These are phyloP conservation scores for Triglochin maritima DNA, from an alignment of 106 monocot genomes.

Conservation along the genomic window DNA sequence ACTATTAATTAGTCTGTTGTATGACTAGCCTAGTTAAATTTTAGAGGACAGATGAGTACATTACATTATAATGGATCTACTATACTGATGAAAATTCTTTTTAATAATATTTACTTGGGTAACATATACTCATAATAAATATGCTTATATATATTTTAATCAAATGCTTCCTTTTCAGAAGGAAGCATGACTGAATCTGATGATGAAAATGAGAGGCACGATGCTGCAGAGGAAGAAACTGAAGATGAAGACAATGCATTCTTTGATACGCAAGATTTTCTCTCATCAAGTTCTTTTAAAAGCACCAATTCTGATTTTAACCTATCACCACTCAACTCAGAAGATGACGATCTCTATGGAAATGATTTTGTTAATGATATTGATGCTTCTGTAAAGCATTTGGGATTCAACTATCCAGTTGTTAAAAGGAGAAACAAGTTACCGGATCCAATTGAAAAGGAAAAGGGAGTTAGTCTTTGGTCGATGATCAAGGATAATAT, in stretches of 20 bases:
- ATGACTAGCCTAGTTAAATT: no score
- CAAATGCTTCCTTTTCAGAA: constrained; percentile 20
- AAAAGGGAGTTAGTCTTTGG: constrained; percentile 87
- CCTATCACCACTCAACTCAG: constrained; percentile 15
- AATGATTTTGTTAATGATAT: neutral
- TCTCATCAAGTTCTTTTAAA: constrained; percentile 77
- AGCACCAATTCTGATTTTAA: constrained; percentile 57
- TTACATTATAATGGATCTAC: no score
- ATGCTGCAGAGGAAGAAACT: constrained; percentile 70
- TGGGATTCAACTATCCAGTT: constrained; percentile 12
- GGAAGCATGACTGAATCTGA: constrained; percentile 52
- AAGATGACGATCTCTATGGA: neutral
- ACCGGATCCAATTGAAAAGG: constrained; percentile 75
- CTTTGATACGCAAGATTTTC: constrained; percentile 87
- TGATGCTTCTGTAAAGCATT: constrained; percentile 1
- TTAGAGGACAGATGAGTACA: no score
- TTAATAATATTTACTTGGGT: no score
- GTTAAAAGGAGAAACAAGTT: constrained; percentile 40
- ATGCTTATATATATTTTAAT: neutral
- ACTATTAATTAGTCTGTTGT: no score
- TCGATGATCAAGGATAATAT: constrained; percentile 92
- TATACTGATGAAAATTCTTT: no score
- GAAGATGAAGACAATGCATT: constrained; percentile 88
- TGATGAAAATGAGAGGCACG: constrained; percentile 70
- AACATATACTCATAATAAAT: no score